Percentiles rank a stretch among this genome's conserved stretches.
These are phyloP conservation scores for Hydnomerulius pinastri DNA, from an alignment of 768 basidiomycete species.

Conservation along the genomic window DNA sequence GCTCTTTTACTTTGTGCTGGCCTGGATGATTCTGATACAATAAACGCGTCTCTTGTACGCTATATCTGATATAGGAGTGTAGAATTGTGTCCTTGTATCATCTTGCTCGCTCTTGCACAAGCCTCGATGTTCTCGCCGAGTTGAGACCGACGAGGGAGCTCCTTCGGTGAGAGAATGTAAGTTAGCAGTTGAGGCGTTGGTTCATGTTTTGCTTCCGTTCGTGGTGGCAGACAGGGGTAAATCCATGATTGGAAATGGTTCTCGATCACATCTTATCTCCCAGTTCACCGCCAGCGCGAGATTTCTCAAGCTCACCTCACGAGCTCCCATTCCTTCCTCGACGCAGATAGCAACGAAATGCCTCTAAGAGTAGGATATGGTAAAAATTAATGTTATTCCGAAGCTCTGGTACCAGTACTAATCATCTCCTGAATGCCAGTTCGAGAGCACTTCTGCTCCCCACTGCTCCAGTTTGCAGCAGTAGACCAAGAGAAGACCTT, in stretches of 20 bases:
- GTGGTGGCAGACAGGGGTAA: not conserved
- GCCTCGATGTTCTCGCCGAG: not conserved
- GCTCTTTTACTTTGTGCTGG: slow-evolving; percentile 90
- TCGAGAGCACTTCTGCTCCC: slow-evolving; percentile 89
- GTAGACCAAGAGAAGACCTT: slow-evolving; percentile 73
- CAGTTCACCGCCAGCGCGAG: too few relatives aligned
- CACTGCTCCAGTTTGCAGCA: slow-evolving; percentile 82
- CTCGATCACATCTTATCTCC: not conserved
- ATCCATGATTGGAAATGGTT: not conserved
- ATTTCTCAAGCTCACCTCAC: not conserved
- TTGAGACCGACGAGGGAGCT: too few relatives aligned
- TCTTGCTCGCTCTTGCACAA: not conserved
- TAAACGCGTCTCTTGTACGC: slow-evolving; percentile 30
- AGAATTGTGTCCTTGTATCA: slow-evolving; percentile 7
- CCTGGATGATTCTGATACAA: slow-evolving; percentile 97
- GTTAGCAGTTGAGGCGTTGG: too few relatives aligned
- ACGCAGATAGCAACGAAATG: slow-evolving; percentile 14
- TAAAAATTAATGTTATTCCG: too few relatives aligned
- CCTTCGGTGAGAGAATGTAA: too few relatives aligned
- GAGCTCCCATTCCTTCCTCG: not conserved
- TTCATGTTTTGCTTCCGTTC: not conserved
- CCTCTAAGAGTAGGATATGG: slow-evolving; percentile 36
- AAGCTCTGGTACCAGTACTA: too few relatives aligned
- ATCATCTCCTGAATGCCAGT: slow-evolving; percentile 55
- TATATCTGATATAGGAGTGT: slow-evolving; percentile 16